Conservation (phyloP, 768 basidiomycete species). For the Kwoniella heveanensis region DNA sequence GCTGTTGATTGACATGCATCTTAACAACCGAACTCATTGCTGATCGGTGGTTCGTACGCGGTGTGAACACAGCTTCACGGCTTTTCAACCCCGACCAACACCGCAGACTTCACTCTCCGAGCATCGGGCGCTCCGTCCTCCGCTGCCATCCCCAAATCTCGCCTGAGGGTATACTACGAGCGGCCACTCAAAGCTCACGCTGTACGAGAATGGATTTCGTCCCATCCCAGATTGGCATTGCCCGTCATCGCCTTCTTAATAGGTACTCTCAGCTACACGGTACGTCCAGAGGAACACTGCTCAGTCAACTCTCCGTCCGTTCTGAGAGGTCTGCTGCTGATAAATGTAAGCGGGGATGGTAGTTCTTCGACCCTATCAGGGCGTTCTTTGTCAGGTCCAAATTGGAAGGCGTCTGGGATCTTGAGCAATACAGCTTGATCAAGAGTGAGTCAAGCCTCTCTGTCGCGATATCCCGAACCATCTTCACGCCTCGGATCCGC, state of each 20-base stretch:
- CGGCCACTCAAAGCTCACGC: constrained; percentile 54
- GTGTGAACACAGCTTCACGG: constrained; percentile 51
- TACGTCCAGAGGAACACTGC: no score
- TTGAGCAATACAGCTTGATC: constrained; percentile 69
- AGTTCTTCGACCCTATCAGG: constrained; percentile 93
- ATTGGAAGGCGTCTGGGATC: constrained; percentile 79
- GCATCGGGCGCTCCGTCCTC: constrained; percentile 24
- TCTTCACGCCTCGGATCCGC: no score
- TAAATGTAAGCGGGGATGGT: background rate
- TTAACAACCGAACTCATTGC: no score
- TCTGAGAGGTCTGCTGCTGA: background rate
- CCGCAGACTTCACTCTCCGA: constrained; percentile 49
- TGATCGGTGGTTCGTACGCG: no score
- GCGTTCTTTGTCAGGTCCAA: constrained; percentile 79
- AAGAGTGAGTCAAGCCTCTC: constrained; percentile 62
- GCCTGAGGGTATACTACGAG: constrained; percentile 53
- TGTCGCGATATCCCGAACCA: no score
- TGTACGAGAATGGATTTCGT: constrained; percentile 54
- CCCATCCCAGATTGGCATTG: constrained; percentile 54
- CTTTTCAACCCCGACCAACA: constrained; percentile 55
- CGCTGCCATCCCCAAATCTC: constrained; percentile 36
- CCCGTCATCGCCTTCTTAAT: constrained; percentile 72
- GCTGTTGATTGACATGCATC: no score
- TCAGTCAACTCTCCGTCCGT: no score
- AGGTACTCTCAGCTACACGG: constrained; percentile 87